Evolutionary conservation across 768 basidiomycete species (phyloP).

Genomic region (Cyclocybe cylindracea): DNA sequence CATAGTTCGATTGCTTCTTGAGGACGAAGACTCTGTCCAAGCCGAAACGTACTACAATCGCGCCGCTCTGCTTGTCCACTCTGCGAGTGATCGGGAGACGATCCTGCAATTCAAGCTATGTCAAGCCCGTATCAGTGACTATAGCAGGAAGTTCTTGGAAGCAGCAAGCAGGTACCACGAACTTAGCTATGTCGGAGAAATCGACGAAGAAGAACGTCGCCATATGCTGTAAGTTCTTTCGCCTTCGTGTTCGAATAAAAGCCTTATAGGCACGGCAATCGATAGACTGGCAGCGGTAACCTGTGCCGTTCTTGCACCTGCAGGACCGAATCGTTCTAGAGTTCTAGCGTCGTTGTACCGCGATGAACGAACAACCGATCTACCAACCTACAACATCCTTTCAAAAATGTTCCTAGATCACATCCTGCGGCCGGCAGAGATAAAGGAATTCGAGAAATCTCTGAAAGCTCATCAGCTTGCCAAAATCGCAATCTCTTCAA

Average conservation of each 20-base stretch:
- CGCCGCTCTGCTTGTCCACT: constrained; percentile 86
- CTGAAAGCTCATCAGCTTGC: constrained; percentile 94
- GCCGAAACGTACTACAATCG: constrained; percentile 99
- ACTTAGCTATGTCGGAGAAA: constrained; percentile 85
- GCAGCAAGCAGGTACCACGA: constrained; percentile 95
- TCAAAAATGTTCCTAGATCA: constrained; percentile 99
- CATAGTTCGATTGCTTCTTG: constrained; percentile 90
- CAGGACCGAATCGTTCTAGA: constrained; percentile 94
- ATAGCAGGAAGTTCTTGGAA: constrained; percentile 89
- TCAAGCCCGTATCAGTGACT: constrained; percentile 94
- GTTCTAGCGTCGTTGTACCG: constrained; percentile 90
- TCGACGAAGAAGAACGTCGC: constrained; percentile 91
- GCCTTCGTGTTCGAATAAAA: constrained; percentile 1
- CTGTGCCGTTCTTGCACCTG: constrained; percentile 95
- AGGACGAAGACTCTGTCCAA: constrained; percentile 95
- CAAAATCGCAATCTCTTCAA: constrained; percentile 82
- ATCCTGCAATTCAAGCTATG: constrained; percentile 86
- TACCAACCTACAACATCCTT: constrained; percentile 86
- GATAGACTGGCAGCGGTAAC: constrained; percentile 86
- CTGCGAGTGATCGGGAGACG: constrained; percentile 76
- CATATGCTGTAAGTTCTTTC: constrained; percentile 76
- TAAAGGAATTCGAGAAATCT: constrained; percentile 85
- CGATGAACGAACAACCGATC: constrained; percentile 84
- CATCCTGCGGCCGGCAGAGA: constrained; percentile 87
- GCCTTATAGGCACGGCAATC: constrained; percentile 1